These are phyloP conservation scores for Coccomyxa sp. DNA, from an alignment of 139 green algal species.

Conservation along the genomic window DNA sequence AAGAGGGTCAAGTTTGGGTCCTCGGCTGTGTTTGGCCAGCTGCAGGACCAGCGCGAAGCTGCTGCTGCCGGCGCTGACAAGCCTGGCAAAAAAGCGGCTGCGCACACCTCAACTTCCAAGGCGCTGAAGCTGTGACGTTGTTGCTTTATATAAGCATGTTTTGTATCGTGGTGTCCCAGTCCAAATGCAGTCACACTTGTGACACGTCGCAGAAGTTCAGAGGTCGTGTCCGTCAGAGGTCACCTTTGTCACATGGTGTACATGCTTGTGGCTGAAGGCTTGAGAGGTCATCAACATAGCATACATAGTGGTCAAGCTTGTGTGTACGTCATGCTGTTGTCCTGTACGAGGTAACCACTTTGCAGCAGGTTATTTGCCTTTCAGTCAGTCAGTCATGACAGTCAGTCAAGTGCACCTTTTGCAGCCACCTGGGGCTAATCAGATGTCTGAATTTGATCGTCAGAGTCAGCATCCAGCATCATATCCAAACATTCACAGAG, in stretches of 20 bases:
- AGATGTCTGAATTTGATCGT: too few relatives aligned
- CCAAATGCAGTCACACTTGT: too few relatives aligned
- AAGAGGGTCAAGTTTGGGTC: conserved; percentile 43
- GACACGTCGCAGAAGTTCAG: not conserved
- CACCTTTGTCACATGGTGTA: not conserved
- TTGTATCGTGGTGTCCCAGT: not conserved
- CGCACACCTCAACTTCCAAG: not conserved
- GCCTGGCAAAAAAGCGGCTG: not conserved
- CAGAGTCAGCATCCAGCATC: too few relatives aligned
- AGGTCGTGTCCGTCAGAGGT: not conserved
- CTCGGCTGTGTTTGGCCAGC: conserved; percentile 61
- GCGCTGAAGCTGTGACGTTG: not conserved
- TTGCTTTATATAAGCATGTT: not conserved
- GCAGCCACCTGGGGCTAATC: too few relatives aligned
- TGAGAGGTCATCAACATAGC: not conserved
- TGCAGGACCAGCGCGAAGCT: conserved; percentile 46
- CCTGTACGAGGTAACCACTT: too few relatives aligned
- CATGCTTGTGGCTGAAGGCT: not conserved
- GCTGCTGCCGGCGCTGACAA: not conserved
- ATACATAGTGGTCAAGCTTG: too few relatives aligned
- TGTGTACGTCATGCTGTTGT: too few relatives aligned
- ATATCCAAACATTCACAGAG: too few relatives aligned
- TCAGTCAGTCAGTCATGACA: too few relatives aligned
- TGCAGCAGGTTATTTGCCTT: too few relatives aligned
- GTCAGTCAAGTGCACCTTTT: too few relatives aligned